Base-by-base conservation (phyloP, 2,329 filamentous ascomycete genomes). In the Cladosporium halotolerans region DNA sequence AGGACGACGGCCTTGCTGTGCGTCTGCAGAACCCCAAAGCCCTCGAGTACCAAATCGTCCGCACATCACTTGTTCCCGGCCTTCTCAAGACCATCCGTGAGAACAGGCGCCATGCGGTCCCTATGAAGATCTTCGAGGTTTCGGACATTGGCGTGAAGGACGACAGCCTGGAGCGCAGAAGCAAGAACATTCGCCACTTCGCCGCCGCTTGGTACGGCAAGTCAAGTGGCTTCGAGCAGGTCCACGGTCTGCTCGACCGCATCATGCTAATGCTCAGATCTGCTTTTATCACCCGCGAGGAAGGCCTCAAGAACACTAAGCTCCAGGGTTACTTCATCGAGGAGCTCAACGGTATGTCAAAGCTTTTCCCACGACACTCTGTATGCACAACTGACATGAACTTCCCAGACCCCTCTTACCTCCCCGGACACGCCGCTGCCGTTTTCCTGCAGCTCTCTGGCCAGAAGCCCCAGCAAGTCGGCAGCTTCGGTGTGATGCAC, bases 161-260 rank as follows among this genome's bases (percentile, higher is more conserved):
- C 64, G 73, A 85, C 57, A 77, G 76, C 11, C 72, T 84, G 44
- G 93, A 99, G 79, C 83, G 93, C 60, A 89, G 90, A 76, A 87
- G 84, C 62, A 83, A 89, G 61, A 99, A 99, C 70, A 89, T 96
- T 77, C 80, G 92, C 53, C 92, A 95, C 74, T 97, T 96, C 70
- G 89, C 89, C n/a, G 93, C 91, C 9, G 91, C 90, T 1, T 96
- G 87, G 81, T 96, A 92, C 72, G 91, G 91, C 66, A 96, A 93
- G 79, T 89, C 84, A 3, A 90, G 86, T 62, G 93, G 95, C 40
- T 99, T 99, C 71, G 93, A 99, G 73, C 78, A 95, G 59, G 89
- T 99, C 3, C 95, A 99, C 73, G 93, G 93, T 54, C 79, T 99
- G 60, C 76, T 99, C 41, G 93, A 99, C 72, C 85, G 93, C 50